Conservation (phyloP, 2,329 filamentous ascomycete genomes). For the Penicillium digitatum region DNA sequence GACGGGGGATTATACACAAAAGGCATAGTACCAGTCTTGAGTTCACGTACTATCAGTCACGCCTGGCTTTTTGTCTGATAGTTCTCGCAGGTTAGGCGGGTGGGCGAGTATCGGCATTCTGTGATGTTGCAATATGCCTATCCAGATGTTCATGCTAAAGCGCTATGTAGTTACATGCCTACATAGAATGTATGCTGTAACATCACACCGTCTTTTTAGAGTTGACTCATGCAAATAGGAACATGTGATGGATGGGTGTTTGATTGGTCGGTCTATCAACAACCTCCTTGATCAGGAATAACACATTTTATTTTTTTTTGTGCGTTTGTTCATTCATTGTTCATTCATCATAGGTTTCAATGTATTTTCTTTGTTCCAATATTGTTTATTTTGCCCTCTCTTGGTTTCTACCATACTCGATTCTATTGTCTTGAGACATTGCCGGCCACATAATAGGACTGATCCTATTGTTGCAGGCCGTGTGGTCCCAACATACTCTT, state of each 20-base stretch:
- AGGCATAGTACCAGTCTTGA: background rate
- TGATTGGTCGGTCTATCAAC: background rate
- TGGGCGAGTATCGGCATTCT: background rate
- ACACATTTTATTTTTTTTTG: background rate
- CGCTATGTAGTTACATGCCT: background rate
- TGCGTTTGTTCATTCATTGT: background rate
- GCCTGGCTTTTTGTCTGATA: background rate
- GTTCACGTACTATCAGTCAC: background rate
- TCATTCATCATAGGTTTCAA: background rate
- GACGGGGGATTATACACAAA: background rate
- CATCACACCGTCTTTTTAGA: background rate
- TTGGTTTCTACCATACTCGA: background rate
- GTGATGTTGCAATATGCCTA: background rate
- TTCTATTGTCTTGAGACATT: background rate
- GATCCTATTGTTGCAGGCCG: background rate
- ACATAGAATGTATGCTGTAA: background rate
- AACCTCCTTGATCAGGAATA: background rate
- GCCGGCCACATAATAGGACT: background rate
- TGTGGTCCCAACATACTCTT: background rate
- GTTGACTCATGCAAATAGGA: background rate
- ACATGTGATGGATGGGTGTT: background rate
- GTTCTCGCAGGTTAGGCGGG: background rate
- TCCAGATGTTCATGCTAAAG: background rate
- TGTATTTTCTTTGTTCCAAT: background rate
- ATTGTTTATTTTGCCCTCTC: background rate